Conservation (phyloP, 257 asterid species). For the Vinca minor region DNA sequence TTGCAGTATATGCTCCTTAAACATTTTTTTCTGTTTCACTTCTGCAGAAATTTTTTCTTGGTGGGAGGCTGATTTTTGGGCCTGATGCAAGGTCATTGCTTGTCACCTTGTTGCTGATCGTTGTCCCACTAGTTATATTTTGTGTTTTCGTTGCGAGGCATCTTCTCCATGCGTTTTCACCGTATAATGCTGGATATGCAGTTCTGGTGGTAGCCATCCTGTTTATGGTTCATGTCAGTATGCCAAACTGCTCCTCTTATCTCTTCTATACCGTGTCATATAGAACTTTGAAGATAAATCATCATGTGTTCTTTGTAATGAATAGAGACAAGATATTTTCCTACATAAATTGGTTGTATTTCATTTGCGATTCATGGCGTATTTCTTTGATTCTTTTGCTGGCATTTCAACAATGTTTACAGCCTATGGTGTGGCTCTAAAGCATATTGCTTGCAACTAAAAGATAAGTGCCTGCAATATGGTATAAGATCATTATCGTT, state of each 20-base stretch:
- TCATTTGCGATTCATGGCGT: neutral
- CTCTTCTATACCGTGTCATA: neutral
- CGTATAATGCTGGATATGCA: conserved; percentile 87
- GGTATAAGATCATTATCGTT: neutral
- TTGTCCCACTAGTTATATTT: conserved; percentile 68
- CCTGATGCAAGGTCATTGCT: conserved; percentile 97
- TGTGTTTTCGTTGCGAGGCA: conserved; percentile 90
- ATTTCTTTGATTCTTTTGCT: neutral
- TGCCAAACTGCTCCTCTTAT: conserved; percentile 16
- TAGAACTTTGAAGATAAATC: neutral
- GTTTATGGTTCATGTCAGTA: conserved; percentile 70
- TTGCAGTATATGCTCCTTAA: neutral
- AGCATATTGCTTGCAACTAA: neutral
- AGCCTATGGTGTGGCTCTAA: neutral
- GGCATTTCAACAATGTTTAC: neutral
- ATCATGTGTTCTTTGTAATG: neutral
- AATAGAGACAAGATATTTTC: neutral
- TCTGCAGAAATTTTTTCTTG: conserved; percentile 78
- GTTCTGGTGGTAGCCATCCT: conserved; percentile 51
- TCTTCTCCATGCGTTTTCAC: conserved; percentile 74
- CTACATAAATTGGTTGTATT: neutral
- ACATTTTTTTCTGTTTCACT: conserved; percentile 5
- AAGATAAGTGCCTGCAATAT: neutral
- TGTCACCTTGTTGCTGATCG: conserved; percentile 67
- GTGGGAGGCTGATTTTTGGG: conserved; percentile 97